These are phyloP conservation scores for Mortierella sp. DNA, from an alignment of 371 early-diverging fungal genomes.

Conservation along the genomic window DNA sequence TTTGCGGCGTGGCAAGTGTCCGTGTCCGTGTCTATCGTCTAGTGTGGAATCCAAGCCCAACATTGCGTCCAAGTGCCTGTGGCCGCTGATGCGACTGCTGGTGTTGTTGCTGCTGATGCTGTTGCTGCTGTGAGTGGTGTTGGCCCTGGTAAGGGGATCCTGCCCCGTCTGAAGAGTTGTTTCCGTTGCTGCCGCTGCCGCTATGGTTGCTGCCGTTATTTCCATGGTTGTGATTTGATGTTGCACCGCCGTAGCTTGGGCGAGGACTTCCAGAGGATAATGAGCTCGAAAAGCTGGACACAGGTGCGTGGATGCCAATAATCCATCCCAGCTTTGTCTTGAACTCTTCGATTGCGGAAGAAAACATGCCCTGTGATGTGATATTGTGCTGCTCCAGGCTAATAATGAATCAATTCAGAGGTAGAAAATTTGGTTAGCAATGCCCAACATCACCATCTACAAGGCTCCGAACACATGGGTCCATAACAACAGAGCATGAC, in stretches of 20 bases:
- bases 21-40: background rate
- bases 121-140: constrained; percentile 12
- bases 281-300: constrained; percentile 18
- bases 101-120: constrained; percentile 18
- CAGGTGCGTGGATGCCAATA: constrained; percentile 65
- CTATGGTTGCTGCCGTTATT: background rate
- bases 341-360: constrained; percentile 79
- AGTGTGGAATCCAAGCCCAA: constrained; percentile 9
- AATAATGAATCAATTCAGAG: constrained; percentile 9
- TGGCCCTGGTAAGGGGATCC: constrained; percentile 23
- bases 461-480: background rate
- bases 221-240: constrained; percentile 20
- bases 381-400: constrained; percentile 73
- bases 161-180: constrained; percentile 11
- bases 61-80: constrained; percentile 7
- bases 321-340: constrained; percentile 77
- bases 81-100: constrained; percentile 17
- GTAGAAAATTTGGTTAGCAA: background rate
- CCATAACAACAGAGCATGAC: background rate
- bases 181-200: constrained; percentile 8
- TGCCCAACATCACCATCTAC: background rate
- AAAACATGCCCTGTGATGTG: constrained; percentile 63
- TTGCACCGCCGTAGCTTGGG: constrained; percentile 12
- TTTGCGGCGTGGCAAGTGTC: background rate
- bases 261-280: constrained; percentile 16